Conservation (phyloP, 2,329 filamentous ascomycete genomes). For the Pyrenochaeta sp. region DNA sequence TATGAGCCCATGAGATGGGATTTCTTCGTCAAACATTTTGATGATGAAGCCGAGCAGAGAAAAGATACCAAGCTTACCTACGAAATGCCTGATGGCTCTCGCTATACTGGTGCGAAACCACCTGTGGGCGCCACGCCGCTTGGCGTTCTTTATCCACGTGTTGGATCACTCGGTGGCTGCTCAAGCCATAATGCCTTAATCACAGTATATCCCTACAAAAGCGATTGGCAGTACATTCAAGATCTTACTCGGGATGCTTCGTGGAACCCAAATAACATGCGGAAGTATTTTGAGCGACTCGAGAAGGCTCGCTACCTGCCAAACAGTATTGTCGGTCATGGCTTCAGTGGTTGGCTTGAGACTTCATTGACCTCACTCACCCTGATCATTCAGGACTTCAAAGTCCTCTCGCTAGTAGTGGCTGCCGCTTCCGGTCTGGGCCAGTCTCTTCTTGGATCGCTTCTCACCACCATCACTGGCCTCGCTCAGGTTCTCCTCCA, state of each 20-base stretch:
- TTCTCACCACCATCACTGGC: conserved; percentile 51
- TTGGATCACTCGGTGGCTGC: conserved; percentile 63
- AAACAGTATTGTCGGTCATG: conserved; percentile 58
- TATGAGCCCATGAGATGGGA: conserved; percentile 65
- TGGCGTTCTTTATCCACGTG: conserved; percentile 65
- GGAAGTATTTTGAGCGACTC: conserved; percentile 61
- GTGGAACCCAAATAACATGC: conserved; percentile 68
- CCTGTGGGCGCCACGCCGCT: conserved; percentile 59
- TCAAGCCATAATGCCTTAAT: conserved; percentile 67
- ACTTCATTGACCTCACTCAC: conserved; percentile 59
- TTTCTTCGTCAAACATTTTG: conserved; percentile 67
- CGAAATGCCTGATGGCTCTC: conserved; percentile 22
- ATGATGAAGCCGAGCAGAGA: conserved; percentile 55
- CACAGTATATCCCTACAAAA: conserved; percentile 62
- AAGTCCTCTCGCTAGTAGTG: conserved; percentile 60
- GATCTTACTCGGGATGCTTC: conserved; percentile 65
- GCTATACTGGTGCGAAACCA: conserved; percentile 61
- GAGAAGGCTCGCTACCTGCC: conserved; percentile 62
- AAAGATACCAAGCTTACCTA: conserved; percentile 65
- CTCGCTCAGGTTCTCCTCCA: conserved; percentile 56
- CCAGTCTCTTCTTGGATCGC: conserved; percentile 37
- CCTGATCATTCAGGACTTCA: conserved; percentile 60
- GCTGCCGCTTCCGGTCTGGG: conserved; percentile 61
- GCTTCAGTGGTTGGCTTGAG: conserved; percentile 63
- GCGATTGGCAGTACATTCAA: conserved; percentile 66